Evolutionary conservation across 2,329 filamentous ascomycete species (phyloP), one percentile per base, ranked within the genome.

Genomic region (Zasmidium angulare): DNA sequence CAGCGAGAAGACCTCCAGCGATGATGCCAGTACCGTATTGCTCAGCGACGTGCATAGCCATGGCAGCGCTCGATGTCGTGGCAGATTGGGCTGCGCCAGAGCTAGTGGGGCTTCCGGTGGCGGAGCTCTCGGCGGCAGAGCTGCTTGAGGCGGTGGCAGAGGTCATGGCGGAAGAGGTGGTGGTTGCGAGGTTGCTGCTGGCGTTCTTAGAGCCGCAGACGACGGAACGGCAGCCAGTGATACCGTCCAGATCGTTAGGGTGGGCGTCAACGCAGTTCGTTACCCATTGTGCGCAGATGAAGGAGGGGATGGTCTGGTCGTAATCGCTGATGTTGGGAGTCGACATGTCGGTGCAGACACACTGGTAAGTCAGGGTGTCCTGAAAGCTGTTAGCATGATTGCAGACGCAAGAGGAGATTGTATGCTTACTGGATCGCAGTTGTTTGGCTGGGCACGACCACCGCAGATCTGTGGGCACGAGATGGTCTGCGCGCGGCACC

Each of bases 381-480:
- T 65, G 54, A 43, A 46, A 52, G 60, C 29, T 24, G 53, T 59
- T 17, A 61, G 55, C 21, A 53, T 46, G 36, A 40, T 31, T 52
- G 46, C 50, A 17, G 21, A 12, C 17, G 23, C 20, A 43, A 47
- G 17, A 2, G 20, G 46, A 21, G 19, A 22, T 47, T 51, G 19
- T 9, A 31, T 23, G 75, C 83, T 71, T 80, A 89, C 86, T 36
- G 75, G 48, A 63, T 84, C 78, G 72, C 86, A 89, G 51, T 69
- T 73, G 77, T 87, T 87, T 63, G 70, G 68, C 62, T 70, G 74
- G 65, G 78, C 75, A 63, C 72, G 69, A 63, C 80, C 72, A 59
- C 79, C 79, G 75, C 86, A 89, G 63, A 88, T 79, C 59, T 79
- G 71, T 17, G 82, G 83, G 76, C 86, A 89, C 48, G 80, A 81